These are phyloP conservation scores for Fusarium neocosmosporiellum DNA, from an alignment of 2,329 filamentous ascomycete species.

Conservation along the genomic window DNA sequence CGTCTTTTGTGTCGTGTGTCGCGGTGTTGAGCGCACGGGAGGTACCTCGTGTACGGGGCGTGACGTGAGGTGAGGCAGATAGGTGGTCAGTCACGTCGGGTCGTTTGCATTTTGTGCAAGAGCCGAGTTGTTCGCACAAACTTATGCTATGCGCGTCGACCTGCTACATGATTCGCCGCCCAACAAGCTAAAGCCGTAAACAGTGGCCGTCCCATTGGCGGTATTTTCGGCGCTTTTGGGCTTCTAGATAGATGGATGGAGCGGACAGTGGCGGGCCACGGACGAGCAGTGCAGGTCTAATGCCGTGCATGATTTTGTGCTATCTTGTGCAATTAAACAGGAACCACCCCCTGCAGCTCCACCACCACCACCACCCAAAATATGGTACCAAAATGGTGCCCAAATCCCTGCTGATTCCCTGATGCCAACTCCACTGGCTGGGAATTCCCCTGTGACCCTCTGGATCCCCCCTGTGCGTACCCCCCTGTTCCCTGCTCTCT, in stretches of 20 bases:
- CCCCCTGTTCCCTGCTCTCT: slow-evolving; percentile 28
- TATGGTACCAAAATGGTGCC: slow-evolving; percentile 31
- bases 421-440: slow-evolving; percentile 16
- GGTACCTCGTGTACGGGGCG: slow-evolving; percentile 1
- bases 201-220: slow-evolving; percentile 14
- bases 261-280: slow-evolving; percentile 9
- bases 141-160: slow-evolving; percentile 1
- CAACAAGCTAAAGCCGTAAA: background rate
- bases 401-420: slow-evolving; percentile 28
- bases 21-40: background rate
- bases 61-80: background rate
- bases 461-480: slow-evolving; percentile 10
- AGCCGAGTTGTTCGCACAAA: background rate
- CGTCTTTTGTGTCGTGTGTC: slow-evolving; percentile 25
- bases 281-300: background rate
- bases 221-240: slow-evolving; percentile 4
- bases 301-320: slow-evolving; percentile 32
- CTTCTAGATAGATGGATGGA: slow-evolving; percentile 2
- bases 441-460: slow-evolving; percentile 10
- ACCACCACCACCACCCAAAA: slow-evolving; percentile 24
- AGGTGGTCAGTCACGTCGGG: background rate
- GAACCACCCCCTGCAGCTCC: slow-evolving; percentile 11
- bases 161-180: background rate
- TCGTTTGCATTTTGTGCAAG: slow-evolving; percentile 1
- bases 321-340: slow-evolving; percentile 7